phyloP scores from a whole-genome alignment of 1,284 basidiomycete genomes.

The Singerocomus inundabilis region DNA sequence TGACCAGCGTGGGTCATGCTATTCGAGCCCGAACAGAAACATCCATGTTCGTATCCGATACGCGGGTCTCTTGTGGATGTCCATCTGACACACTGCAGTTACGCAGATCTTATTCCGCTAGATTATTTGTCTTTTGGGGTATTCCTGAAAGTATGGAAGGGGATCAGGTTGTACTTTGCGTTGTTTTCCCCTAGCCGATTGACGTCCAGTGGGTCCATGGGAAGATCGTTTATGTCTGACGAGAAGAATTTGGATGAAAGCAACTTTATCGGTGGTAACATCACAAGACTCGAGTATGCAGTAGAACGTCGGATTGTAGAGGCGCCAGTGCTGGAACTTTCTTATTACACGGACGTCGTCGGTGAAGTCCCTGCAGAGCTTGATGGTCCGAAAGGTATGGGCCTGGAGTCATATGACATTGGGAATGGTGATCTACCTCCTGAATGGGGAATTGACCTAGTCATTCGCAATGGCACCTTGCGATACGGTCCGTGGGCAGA shows the following conservation, averaged over 20 bases:
- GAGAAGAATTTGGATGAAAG: constrained; percentile 49
- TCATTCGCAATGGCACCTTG: constrained; percentile 68
- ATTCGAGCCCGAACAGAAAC: constrained; percentile 57
- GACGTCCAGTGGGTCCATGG: constrained; percentile 5
- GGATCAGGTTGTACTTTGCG: constrained; percentile 46
- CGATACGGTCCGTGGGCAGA: constrained; percentile 95
- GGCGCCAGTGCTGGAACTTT: constrained; percentile 69
- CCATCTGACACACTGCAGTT: constrained; percentile 22
- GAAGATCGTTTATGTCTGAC: constrained; percentile 12
- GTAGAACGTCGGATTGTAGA: constrained; percentile 83
- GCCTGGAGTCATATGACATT: constrained; percentile 58
- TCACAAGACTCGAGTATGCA: constrained; percentile 73
- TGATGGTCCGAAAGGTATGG: constrained; percentile 36
- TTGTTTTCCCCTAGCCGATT: constrained; percentile 24
- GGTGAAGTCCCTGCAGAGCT: constrained; percentile 56
- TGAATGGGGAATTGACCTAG: constrained; percentile 89
- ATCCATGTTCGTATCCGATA: constrained; percentile 42
- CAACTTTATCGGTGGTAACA: constrained; percentile 53
- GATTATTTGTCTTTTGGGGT: constrained; percentile 30
- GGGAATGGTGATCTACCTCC: constrained; percentile 88
- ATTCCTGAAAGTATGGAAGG: constrained; percentile 34
- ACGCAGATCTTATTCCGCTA: constrained; percentile 30
- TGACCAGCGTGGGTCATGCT: constrained; percentile 63
- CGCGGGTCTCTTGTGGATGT: not conserved
- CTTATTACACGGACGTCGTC: constrained; percentile 80